A percentile compares a stretch with the other conserved stretches of the same genome.
phyloP scores from a whole-genome alignment of 768 basidiomycete genomes.

The Leccinum barrowsii region DNA sequence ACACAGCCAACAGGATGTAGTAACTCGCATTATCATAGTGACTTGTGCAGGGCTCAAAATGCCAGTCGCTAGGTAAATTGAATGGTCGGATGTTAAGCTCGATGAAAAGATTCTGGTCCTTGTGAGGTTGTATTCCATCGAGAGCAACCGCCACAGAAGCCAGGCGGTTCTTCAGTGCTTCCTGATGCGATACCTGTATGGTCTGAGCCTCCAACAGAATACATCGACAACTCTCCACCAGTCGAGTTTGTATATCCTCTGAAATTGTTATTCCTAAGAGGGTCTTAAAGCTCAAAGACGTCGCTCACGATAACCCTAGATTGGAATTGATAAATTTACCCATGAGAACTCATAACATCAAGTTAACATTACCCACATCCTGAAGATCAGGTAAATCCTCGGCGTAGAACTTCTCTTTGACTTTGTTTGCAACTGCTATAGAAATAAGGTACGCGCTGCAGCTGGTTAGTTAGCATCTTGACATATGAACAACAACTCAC shows the following conservation, averaged over 20 bases:
- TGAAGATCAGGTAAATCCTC: constrained; percentile 66
- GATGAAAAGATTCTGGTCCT: constrained; percentile 72
- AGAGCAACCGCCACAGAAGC: constrained; percentile 46
- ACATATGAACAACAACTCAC: constrained; percentile 36
- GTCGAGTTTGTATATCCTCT: constrained; percentile 70
- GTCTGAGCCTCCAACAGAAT: constrained; percentile 58
- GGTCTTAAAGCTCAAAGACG: background rate
- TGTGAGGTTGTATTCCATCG: constrained; percentile 46
- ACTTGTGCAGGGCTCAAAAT: constrained; percentile 68
- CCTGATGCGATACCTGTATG: constrained; percentile 57
- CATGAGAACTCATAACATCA: constrained; percentile 7
- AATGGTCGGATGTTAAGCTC: constrained; percentile 69
- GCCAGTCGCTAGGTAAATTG: constrained; percentile 59
- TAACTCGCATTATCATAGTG: constrained; percentile 72
- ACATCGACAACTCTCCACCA: constrained; percentile 51
- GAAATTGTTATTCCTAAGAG: constrained; percentile 3
- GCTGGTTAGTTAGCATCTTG: background rate
- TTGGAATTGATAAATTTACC: constrained; percentile 25
- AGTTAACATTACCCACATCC: constrained; percentile 49
- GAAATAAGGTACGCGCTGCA: constrained; percentile 67
- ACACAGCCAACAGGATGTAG: background rate
- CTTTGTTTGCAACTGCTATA: constrained; percentile 63
- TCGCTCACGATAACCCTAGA: constrained; percentile 64
- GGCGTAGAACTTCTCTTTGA: constrained; percentile 69
- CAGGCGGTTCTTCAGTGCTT: constrained; percentile 51